Evolutionary conservation across 129 eudicot genomes (phyloP).

Genomic region (Tanacetum coccineum): DNA sequence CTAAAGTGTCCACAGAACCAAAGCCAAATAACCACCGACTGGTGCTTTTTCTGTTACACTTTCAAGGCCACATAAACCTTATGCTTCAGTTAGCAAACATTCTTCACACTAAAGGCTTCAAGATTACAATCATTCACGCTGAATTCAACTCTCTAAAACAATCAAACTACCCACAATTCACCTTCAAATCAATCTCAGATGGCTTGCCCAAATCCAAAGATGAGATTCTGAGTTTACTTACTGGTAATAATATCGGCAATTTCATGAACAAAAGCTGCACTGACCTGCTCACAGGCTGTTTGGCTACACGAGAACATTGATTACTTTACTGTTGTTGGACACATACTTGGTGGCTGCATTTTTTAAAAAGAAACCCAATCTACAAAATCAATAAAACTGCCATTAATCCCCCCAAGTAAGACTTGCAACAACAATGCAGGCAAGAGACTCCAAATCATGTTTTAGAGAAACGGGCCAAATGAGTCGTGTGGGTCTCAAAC

Average conservation of each 20-base stretch:
- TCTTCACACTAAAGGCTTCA: constrained; percentile 14
- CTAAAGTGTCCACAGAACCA: neutral
- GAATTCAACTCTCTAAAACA: too few species aligned
- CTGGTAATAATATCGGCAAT: neutral
- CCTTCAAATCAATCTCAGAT: constrained; percentile 21
- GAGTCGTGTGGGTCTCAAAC: too few species aligned
- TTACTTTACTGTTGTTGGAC: too few species aligned
- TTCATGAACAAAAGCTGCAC: constrained; percentile 21
- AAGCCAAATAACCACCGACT: neutral
- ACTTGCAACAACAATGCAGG: too few species aligned
- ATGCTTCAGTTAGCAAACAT: constrained; percentile 29
- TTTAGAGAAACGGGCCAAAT: too few species aligned
- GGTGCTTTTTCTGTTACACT: constrained; percentile 9
- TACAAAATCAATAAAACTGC: too few species aligned
- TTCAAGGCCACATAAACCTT: constrained; percentile 27
- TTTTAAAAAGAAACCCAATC: too few species aligned
- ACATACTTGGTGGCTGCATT: too few species aligned
- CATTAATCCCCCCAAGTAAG: too few species aligned
- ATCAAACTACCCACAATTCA: constrained; percentile 25
- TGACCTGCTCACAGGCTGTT: constrained; percentile 11
- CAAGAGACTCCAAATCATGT: too few species aligned
- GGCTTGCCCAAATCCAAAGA: constrained; percentile 13
- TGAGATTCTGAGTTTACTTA: neutral
- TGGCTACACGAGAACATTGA: neutral
- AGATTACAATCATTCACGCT: too few species aligned